Evolutionary conservation across 2,329 filamentous ascomycete genomes (phyloP), one percentile per base, ranked within the genome.

Genomic region (Daldinia sp.): DNA sequence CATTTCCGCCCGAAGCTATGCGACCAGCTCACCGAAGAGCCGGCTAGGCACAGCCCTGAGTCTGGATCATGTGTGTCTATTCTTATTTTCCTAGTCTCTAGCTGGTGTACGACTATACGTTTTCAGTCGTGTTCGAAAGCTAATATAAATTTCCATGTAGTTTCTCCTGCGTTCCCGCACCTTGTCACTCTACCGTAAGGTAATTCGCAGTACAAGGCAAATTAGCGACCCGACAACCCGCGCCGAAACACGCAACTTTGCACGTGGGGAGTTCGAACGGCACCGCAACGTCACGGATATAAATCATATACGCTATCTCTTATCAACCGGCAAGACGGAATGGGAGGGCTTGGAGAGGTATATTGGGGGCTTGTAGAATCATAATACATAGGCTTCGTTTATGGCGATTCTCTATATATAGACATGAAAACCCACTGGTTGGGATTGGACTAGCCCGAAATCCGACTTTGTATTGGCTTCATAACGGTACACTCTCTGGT

Each of bases 281-380:
- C 85, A 89, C 73, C 83, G 84, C 26, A 71, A 79, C 60, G 86
- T 90, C 53, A 85, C 83, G 1, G 88, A 90, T 74, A 72, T 87
- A 60, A 79, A 80, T 70, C 88, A 90, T 73, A 88, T 90, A 71
- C 83, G 86, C 64, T 90, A 90, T 76, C 83, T 91, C 41, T 78
- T 90, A 65, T 89, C 88, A 9, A 90, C 86, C 3, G 89, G 89
- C 60, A 90, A 89, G 80, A 88, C 87, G 28, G 86, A 90, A 75
- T 90, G 88, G 88, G 87, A 90, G 73, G 82, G 78, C 60, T 89
- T 90, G 85, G 87, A 86, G 79, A 81, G 85, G 72, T 87, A 86
- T 79, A 85, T 88, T 76, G 79, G 81, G 65, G 83, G 84, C 46
- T 75, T 85, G 76, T 87, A 63, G 60, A 20, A 23, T 41, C n/a